phyloP scores from a whole-genome alignment of 805 yeast species.

The Kuraishia hungarica region DNA sequence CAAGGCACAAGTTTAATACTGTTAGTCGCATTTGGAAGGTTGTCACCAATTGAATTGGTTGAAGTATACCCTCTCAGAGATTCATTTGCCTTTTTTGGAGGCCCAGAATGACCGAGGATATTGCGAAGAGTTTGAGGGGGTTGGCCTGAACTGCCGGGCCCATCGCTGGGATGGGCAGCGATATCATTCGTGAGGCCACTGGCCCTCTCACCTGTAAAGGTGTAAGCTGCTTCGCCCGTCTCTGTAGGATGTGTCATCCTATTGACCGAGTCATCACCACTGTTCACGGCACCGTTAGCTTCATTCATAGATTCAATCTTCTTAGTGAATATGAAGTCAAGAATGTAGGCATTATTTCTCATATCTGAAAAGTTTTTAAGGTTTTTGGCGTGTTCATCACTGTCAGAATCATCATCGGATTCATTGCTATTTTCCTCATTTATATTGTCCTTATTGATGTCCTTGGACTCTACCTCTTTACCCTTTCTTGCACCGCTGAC shows the following conservation, averaged over 20 bases:
- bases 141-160: not conserved
- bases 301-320: constrained; percentile 9
- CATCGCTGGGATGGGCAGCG: not conserved
- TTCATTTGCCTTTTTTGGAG: not conserved
- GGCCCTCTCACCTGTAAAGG: not conserved
- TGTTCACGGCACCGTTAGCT: not conserved
- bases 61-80: not conserved
- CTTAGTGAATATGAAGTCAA: constrained; percentile 18
- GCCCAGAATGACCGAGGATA: not conserved
- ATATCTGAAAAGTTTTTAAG: constrained; percentile 24
- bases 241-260: not conserved
- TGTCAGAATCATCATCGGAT: constrained; percentile 14
- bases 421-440: constrained; percentile 13
- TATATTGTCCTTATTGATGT: constrained; percentile 9
- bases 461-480: not conserved
- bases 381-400: constrained; percentile 14
- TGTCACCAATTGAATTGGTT: not conserved
- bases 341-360: constrained; percentile 18
- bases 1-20: not conserved
- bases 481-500: not conserved
- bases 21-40: not conserved
- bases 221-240: not conserved
- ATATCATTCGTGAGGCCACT: not conserved
- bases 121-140: not conserved
- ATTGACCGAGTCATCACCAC: not conserved